phyloP scores from a whole-genome alignment of 768 basidiomycete genomes.

The Cyclocybe cylindracea region DNA sequence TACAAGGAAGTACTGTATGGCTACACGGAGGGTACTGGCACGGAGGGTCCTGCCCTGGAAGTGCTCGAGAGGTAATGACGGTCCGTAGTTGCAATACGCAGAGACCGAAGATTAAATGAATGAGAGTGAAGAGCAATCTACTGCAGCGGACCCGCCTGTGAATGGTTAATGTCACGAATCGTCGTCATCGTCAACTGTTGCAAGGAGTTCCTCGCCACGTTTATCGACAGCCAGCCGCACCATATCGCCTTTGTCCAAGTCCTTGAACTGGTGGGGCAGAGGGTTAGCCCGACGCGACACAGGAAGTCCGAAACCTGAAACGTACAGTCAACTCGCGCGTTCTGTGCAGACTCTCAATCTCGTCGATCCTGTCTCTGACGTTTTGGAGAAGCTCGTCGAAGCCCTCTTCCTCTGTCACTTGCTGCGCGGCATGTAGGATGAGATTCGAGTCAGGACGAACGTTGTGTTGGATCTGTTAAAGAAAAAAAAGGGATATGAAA shows the following conservation, averaged over 20 bases:
- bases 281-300: background rate
- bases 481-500: background rate
- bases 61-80: too few species aligned
- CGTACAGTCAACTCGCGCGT: slow-evolving; percentile 76
- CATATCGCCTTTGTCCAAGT: slow-evolving; percentile 46
- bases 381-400: slow-evolving; percentile 78
- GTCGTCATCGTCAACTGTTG: slow-evolving; percentile 13
- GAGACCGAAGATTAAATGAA: background rate
- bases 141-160: background rate
- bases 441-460: slow-evolving; percentile 82
- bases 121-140: slow-evolving; percentile 1
- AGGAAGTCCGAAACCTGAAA: background rate
- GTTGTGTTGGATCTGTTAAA: slow-evolving; percentile 61
- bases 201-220: slow-evolving; percentile 37
- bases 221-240: slow-evolving; percentile 61
- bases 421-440: slow-evolving; percentile 69
- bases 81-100: too few species aligned
- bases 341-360: slow-evolving; percentile 83
- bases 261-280: slow-evolving; percentile 42
- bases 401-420: slow-evolving; percentile 71
- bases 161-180: background rate
- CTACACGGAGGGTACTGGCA: too few species aligned
- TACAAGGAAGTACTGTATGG: too few species aligned
- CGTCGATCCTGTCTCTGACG: slow-evolving; percentile 77
- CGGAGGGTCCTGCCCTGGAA: too few species aligned